Conservation (phyloP, 2,329 filamentous ascomycete species). For the Epichloe baconii region DNA sequence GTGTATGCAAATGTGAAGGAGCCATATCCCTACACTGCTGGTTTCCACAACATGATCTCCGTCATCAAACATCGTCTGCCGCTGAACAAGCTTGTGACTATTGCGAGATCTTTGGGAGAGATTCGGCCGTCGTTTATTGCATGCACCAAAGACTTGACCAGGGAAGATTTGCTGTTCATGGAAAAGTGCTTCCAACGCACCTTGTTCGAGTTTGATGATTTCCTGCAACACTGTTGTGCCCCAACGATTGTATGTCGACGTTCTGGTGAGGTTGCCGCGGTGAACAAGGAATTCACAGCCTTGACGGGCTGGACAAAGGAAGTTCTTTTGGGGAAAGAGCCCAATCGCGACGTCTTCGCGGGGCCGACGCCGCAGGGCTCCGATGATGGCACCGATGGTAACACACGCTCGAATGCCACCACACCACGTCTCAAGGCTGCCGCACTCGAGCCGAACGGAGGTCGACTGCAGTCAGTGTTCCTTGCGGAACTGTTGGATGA, state of each 20-base stretch:
- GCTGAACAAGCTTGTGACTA: constrained; percentile 62
- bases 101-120: constrained; percentile 75
- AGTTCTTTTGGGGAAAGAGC: constrained; percentile 72
- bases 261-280: constrained; percentile 87
- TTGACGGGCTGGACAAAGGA: constrained; percentile 90
- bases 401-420: constrained; percentile 25
- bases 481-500: constrained; percentile 88
- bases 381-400: constrained; percentile 22
- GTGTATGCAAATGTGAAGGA: constrained; percentile 85
- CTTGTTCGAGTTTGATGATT: constrained; percentile 84
- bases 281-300: constrained; percentile 94
- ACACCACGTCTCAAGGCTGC: constrained; percentile 39
- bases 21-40: constrained; percentile 80
- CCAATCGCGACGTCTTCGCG: constrained; percentile 77
- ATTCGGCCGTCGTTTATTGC: constrained; percentile 90
- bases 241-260: constrained; percentile 85
- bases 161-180: constrained; percentile 89
- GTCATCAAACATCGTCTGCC: constrained; percentile 70
- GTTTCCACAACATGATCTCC: constrained; percentile 78
- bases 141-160: constrained; percentile 76
- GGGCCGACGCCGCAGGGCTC: constrained; percentile 25
- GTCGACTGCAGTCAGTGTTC: constrained; percentile 65
- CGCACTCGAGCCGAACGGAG: constrained; percentile 29
- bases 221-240: constrained; percentile 75
- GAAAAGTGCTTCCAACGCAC: constrained; percentile 94